These are phyloP conservation scores for Mrakia frigida DNA, from an alignment of 768 basidiomycete genomes.

Conservation along the genomic window DNA sequence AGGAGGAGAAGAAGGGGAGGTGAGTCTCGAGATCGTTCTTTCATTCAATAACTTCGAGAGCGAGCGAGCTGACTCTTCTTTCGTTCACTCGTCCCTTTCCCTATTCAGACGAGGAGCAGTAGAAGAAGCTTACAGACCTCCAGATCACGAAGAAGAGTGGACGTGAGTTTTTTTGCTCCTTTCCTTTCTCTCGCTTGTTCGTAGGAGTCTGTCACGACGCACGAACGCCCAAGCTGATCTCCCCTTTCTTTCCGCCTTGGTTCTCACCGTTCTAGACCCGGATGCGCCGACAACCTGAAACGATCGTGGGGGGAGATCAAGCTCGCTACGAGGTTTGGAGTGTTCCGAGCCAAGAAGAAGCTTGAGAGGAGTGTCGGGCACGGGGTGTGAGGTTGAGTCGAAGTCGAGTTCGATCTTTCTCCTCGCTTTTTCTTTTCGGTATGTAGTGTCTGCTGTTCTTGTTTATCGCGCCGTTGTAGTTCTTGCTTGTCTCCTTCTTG, in stretches of 20 bases:
- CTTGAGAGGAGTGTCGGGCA: constrained; percentile 23
- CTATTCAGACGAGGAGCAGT: constrained; percentile 5
- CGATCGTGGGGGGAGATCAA: constrained; percentile 23
- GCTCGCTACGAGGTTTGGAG: constrained; percentile 9
- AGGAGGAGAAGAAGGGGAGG: constrained; percentile 25
- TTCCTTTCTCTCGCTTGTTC: not conserved
- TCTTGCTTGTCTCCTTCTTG: not conserved
- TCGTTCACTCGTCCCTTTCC: too few relatives aligned
- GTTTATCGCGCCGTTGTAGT: not conserved
- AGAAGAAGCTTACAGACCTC: constrained; percentile 27
- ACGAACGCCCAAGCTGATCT: not conserved
- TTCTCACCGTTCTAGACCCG: not conserved
- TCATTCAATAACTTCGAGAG: too few relatives aligned
- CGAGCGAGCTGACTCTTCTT: too few relatives aligned
- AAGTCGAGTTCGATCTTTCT: too few relatives aligned
- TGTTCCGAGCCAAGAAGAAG: constrained; percentile 26
- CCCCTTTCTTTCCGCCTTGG: not conserved
- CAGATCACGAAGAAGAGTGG: constrained; percentile 27
- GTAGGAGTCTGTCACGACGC: not conserved
- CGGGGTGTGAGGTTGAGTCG: not conserved
- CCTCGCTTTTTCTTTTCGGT: not conserved
- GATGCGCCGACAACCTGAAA: constrained; percentile 27
- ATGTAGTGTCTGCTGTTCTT: not conserved
- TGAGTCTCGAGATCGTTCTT: not conserved
- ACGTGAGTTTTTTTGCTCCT: constrained; percentile 1